Conservation (phyloP, 2,329 filamentous ascomycete species). For the Rutstroemia sp. region DNA sequence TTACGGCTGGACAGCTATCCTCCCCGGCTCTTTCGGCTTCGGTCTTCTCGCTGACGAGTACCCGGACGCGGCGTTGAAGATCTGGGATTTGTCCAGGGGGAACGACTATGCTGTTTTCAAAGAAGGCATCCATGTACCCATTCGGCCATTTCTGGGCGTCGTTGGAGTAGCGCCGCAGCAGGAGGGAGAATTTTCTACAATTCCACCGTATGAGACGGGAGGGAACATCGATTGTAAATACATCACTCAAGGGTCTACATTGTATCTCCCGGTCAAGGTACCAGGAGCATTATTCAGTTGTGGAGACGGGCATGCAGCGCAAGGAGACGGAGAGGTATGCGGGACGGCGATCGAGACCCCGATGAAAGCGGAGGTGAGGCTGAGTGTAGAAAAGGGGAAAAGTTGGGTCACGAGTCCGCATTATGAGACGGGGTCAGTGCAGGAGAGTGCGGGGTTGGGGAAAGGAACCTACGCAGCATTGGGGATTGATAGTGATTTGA, state of each 20-base stretch:
- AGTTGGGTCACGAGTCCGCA: constrained; percentile 41
- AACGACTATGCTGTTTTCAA: constrained; percentile 38
- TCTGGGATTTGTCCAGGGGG: constrained; percentile 38
- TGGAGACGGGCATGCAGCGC: constrained; percentile 46
- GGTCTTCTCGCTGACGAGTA: constrained; percentile 44
- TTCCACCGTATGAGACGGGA: constrained; percentile 43
- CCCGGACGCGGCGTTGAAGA: constrained; percentile 36
- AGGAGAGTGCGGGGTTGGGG: constrained; percentile 17
- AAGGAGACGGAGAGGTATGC: constrained; percentile 48
- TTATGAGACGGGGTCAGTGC: constrained; percentile 32
- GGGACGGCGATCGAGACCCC: constrained; percentile 50
- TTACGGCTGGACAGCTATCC: constrained; percentile 47
- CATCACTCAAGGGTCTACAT: constrained; percentile 37
- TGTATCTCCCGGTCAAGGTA: constrained; percentile 43
- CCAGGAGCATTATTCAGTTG: constrained; percentile 45
- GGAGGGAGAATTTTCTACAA: constrained; percentile 39
- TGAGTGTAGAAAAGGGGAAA: constrained; percentile 40
- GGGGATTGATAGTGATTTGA: constrained; percentile 40
- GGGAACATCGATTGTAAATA: constrained; percentile 50
- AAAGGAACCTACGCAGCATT: constrained; percentile 39
- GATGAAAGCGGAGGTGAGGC: constrained; percentile 40
- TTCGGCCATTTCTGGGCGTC: constrained; percentile 44
- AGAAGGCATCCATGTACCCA: constrained; percentile 39
- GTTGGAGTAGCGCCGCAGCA: constrained; percentile 42
- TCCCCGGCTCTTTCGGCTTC: constrained; percentile 40